Evolutionary conservation across 2,329 filamentous ascomycete genomes (phyloP).

Genomic region (Sarocladium oryzae): DNA sequence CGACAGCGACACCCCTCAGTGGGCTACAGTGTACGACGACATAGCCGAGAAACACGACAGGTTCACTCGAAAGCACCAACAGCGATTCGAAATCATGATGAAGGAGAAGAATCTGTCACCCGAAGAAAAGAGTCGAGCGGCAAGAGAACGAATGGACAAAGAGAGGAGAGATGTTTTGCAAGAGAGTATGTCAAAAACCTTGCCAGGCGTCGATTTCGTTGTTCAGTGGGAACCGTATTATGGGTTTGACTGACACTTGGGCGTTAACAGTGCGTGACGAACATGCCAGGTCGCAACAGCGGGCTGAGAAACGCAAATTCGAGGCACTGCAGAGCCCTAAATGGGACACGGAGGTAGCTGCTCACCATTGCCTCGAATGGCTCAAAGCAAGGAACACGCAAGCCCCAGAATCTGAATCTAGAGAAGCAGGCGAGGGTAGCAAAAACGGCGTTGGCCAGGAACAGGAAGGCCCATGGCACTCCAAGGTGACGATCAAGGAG

Average conservation of each 20-base stretch:
- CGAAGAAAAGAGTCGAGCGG: constrained; percentile 33
- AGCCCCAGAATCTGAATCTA: neutral
- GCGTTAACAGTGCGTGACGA: constrained; percentile 33
- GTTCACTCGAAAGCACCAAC: constrained; percentile 29
- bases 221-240: too few relatives aligned
- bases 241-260: constrained; percentile 8
- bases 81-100: constrained; percentile 33
- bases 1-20: constrained; percentile 46
- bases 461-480: constrained; percentile 16
- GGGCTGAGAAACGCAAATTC: constrained; percentile 37
- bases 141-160: constrained; percentile 31
- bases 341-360: constrained; percentile 43
- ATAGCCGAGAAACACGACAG: constrained; percentile 24
- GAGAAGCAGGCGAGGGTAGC: neutral
- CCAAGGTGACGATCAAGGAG: constrained; percentile 27
- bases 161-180: constrained; percentile 39
- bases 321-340: constrained; percentile 48
- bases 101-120: constrained; percentile 39
- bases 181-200: constrained; percentile 34
- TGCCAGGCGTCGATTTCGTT: too few relatives aligned
- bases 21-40: constrained; percentile 39
- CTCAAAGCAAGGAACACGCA: constrained; percentile 24
- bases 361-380: constrained; percentile 38
- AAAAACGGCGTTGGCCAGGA: neutral
- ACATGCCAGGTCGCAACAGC: constrained; percentile 30